Evolutionary conservation across 2,329 filamentous ascomycete genomes (phyloP).

Genomic region (Karstenula rhodostoma): DNA sequence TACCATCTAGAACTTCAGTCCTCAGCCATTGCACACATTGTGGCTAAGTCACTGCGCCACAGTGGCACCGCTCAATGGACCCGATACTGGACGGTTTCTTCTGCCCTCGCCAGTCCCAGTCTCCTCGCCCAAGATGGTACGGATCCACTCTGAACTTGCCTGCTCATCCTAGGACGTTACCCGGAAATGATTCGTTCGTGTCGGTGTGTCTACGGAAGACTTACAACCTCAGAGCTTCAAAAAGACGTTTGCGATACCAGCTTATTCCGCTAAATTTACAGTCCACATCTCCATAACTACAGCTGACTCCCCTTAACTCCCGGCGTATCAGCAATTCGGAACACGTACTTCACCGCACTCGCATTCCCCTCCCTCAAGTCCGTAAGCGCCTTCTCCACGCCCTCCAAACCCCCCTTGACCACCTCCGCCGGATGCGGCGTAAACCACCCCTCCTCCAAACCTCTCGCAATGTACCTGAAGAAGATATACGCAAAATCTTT

Average conservation of each 20-base stretch:
- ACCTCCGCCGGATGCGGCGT: conserved; percentile 61
- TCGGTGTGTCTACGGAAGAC: no score
- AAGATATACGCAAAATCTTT: conserved; percentile 57
- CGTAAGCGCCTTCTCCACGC: conserved; percentile 61
- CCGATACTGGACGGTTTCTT: neutral
- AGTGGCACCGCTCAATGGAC: conserved; percentile 1
- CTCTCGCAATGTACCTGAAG: conserved; percentile 55
- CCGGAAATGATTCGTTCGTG: no score
- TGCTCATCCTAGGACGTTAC: no score
- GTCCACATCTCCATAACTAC: no score
- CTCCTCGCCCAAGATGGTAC: neutral
- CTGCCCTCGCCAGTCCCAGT: neutral
- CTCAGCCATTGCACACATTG: neutral
- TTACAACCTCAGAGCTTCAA: no score
- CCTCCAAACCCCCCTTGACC: conserved; percentile 62
- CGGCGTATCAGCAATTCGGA: conserved; percentile 60
- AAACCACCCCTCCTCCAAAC: conserved; percentile 61
- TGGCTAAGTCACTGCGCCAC: conserved; percentile 9
- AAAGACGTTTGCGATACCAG: no score
- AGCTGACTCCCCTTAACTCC: conserved; percentile 22
- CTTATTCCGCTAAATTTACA: no score
- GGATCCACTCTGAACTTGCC: no score
- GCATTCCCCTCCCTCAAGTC: conserved; percentile 68
- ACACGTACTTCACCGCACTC: conserved; percentile 71
- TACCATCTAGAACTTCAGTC: neutral